These are phyloP conservation scores for Camelina hispida DNA, from an alignment of 345 rosid species.

Conservation along the genomic window DNA sequence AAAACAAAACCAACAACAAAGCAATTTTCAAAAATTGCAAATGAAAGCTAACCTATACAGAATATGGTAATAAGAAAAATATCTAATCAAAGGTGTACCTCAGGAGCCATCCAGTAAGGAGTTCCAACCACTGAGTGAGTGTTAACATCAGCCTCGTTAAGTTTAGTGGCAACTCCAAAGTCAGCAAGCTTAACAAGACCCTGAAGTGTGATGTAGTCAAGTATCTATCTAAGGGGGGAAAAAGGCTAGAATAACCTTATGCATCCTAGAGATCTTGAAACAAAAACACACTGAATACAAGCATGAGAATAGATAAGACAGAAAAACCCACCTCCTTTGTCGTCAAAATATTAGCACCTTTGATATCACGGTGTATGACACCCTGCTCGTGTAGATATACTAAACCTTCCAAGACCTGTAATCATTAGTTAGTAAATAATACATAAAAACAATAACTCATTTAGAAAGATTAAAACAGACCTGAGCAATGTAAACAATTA, in stretches of 20 bases:
- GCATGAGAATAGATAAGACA: constrained; percentile 9
- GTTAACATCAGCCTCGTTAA: constrained; percentile 96
- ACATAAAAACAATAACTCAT: constrained; percentile 32
- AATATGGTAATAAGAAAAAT: constrained; percentile 9
- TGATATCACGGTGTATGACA: constrained; percentile 98
- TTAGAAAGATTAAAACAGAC: constrained; percentile 52
- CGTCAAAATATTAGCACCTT: constrained; percentile 99
- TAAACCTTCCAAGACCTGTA: constrained; percentile 93
- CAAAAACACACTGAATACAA: constrained; percentile 10
- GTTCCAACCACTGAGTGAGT: constrained; percentile 98
- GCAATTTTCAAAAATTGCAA: neutral
- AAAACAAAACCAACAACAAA: constrained; percentile 14
- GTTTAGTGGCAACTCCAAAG: constrained; percentile 99
- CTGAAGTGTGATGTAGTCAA: constrained; percentile 49
- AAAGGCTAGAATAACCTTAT: constrained; percentile 10
- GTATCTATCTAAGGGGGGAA: constrained; percentile 10
- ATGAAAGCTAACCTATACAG: neutral
- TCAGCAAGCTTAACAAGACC: constrained; percentile 99
- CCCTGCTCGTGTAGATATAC: constrained; percentile 99
- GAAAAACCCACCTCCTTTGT: constrained; percentile 81
- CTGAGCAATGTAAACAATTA: constrained; percentile 90
- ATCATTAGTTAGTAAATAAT: constrained; percentile 39
- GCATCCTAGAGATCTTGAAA: constrained; percentile 27
- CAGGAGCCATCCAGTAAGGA: constrained; percentile 99
- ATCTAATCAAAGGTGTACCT: constrained; percentile 56